A percentile compares a stretch with the other conserved stretches of the same genome.
phyloP scores from a whole-genome alignment of 768 basidiomycete genomes.

The Polyporus arcularius region DNA sequence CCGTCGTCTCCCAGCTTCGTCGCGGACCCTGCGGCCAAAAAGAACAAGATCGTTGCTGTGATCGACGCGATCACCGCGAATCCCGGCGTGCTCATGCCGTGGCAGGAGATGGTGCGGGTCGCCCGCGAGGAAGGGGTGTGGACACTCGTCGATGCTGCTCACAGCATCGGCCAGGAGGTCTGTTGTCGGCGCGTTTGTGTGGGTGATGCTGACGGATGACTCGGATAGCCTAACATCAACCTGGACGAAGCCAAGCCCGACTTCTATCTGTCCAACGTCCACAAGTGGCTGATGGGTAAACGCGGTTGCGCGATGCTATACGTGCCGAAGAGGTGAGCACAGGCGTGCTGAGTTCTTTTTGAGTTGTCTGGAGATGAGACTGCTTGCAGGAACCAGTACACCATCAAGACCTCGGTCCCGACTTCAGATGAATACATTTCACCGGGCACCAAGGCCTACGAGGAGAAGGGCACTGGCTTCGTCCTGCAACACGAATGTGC shows the following conservation, averaged over 20 bases:
- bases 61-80: constrained; percentile 67
- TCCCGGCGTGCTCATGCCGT: constrained; percentile 67
- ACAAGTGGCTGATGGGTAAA: constrained; percentile 83
- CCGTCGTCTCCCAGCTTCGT: constrained; percentile 5
- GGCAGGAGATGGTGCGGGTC: constrained; percentile 68
- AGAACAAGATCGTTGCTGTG: constrained; percentile 62
- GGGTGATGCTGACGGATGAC: neutral
- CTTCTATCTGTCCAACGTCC: constrained; percentile 84
- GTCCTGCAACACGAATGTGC: constrained; percentile 28
- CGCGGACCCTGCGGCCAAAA: constrained; percentile 6
- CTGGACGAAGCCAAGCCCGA: constrained; percentile 60
- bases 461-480: constrained; percentile 20
- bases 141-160: constrained; percentile 79
- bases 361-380: neutral
- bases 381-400: constrained; percentile 56
- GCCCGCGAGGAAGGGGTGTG: constrained; percentile 63
- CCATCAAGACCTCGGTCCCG: constrained; percentile 60
- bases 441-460: constrained; percentile 25
- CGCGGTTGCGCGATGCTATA: constrained; percentile 72
- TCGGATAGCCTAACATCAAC: constrained; percentile 44
- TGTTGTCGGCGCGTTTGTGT: neutral
- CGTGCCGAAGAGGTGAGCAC: constrained; percentile 58
- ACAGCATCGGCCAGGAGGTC: constrained; percentile 72
- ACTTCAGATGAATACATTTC: constrained; percentile 55
- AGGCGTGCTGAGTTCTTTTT: neutral